These are phyloP conservation scores for Xanthoparmelia taractica DNA, from an alignment of 495 filamentous ascomycete species.

Conservation along the genomic window DNA sequence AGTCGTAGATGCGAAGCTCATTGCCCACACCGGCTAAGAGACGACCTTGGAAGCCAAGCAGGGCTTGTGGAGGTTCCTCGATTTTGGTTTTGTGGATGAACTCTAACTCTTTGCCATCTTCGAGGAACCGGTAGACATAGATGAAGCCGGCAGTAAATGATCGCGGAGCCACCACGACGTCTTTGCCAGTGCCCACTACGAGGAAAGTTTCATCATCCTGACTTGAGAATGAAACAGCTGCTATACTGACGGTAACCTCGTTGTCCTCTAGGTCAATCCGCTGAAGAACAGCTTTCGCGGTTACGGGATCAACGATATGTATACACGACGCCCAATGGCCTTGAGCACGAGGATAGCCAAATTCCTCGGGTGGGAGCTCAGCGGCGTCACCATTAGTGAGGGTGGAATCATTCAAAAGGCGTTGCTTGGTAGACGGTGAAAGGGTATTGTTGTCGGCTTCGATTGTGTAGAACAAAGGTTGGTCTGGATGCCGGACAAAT, in stretches of 20 bases:
- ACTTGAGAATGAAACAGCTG: conserved; percentile 72
- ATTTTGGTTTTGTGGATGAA: conserved; percentile 95
- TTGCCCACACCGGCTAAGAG: conserved; percentile 77
- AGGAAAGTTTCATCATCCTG: conserved; percentile 87
- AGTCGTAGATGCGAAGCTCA: conserved; percentile 77
- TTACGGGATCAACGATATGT: conserved; percentile 75
- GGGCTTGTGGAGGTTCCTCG: conserved; percentile 78
- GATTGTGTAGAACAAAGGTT: conserved; percentile 85
- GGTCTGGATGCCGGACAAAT: conserved; percentile 80
- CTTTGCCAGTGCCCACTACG: conserved; percentile 86
- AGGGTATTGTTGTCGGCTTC: conserved; percentile 89
- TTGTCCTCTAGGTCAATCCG: conserved; percentile 80
- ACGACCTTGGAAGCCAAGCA: conserved; percentile 86
- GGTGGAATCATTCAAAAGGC: conserved; percentile 57
- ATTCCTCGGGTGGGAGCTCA: conserved; percentile 69
- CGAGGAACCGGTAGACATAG: conserved; percentile 85
- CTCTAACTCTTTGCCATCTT: conserved; percentile 76
- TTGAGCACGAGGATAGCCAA: conserved; percentile 75
- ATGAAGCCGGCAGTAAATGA: conserved; percentile 73
- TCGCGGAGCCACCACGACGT: conserved; percentile 69
- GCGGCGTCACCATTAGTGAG: conserved; percentile 62
- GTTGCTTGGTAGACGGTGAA: conserved; percentile 59
- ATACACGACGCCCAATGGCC: conserved; percentile 95
- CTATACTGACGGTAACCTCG: conserved; percentile 82
- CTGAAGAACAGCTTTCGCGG: conserved; percentile 61